phyloP scores from a whole-genome alignment of 108 stramenopile genomes.

The Skeletonema grethae region DNA sequence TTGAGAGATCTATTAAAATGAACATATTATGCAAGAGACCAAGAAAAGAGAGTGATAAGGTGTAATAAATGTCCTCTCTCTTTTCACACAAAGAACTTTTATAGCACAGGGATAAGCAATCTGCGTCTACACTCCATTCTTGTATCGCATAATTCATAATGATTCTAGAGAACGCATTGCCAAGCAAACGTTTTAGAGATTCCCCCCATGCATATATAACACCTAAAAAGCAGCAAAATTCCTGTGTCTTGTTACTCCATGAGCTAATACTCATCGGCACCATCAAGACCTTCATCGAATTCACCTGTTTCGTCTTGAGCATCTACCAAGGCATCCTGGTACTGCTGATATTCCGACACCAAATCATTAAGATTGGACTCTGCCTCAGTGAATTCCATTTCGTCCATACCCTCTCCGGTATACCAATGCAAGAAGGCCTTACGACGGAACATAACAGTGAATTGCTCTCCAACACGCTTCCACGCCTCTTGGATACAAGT shows the following conservation, averaged over 20 bases:
- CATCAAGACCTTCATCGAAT: conserved; percentile 38
- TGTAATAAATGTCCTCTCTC: neutral
- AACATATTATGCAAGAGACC: conserved; percentile 24
- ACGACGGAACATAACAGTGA: conserved; percentile 89
- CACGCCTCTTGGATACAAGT: conserved; percentile 83
- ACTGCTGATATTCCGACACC: conserved; percentile 90
- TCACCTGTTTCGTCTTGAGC: conserved; percentile 69
- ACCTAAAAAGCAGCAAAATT: neutral
- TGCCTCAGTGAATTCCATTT: conserved; percentile 90
- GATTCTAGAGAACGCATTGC: neutral
- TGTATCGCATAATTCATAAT: neutral
- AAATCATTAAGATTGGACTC: conserved; percentile 86
- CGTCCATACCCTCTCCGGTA: conserved; percentile 83
- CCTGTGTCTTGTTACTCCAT: conserved; percentile 3
- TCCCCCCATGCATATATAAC: conserved; percentile 5
- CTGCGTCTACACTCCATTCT: neutral
- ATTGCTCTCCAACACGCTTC: conserved; percentile 85
- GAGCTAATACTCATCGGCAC: neutral
- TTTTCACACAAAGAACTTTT: conserved; percentile 3
- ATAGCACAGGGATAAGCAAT: neutral
- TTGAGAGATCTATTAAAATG: conserved; percentile 10
- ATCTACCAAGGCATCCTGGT: conserved; percentile 81
- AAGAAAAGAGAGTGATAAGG: conserved; percentile 1
- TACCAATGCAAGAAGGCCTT: conserved; percentile 92
- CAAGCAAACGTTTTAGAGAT: conserved; percentile 1